These are phyloP conservation scores for Colletotrichum sansevieriae DNA, from an alignment of 2,329 filamentous ascomycete species.

Conservation along the genomic window DNA sequence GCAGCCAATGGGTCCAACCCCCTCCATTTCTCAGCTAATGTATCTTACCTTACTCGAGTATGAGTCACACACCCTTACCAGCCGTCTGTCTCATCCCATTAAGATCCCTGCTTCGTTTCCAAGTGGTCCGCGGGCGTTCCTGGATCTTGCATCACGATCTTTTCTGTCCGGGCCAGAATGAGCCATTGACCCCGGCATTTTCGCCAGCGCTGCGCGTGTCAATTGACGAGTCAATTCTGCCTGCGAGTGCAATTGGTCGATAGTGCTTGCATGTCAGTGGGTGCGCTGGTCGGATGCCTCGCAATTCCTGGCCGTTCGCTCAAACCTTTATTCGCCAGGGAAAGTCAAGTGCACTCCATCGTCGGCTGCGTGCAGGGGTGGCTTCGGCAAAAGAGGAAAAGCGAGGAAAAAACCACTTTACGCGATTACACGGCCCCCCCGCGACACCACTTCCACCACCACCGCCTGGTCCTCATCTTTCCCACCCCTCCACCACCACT, in stretches of 20 bases:
- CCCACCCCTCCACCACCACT: slow-evolving; percentile 41
- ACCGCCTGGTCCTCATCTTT: slow-evolving; percentile 42
- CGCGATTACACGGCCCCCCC: slow-evolving; percentile 49
- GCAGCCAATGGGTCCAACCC: slow-evolving; percentile 37
- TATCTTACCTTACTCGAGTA: slow-evolving; percentile 33
- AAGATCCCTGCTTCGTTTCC: slow-evolving; percentile 39
- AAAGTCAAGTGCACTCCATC: slow-evolving; percentile 36
- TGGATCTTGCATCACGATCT: slow-evolving; percentile 42
- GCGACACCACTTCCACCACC: slow-evolving; percentile 28
- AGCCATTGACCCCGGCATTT: slow-evolving; percentile 12
- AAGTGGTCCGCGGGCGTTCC: slow-evolving; percentile 40
- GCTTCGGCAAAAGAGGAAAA: slow-evolving; percentile 41
- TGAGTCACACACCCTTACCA: slow-evolving; percentile 44
- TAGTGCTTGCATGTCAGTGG: slow-evolving; percentile 39
- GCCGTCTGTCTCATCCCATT: slow-evolving; percentile 39
- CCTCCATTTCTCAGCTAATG: slow-evolving; percentile 36
- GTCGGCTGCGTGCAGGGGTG: slow-evolving; percentile 45
- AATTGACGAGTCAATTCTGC: slow-evolving; percentile 42
- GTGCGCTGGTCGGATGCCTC: slow-evolving; percentile 38
- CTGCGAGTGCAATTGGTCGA: slow-evolving; percentile 22
- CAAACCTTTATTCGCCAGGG: slow-evolving; percentile 30
- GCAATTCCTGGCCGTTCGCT: slow-evolving; percentile 29
- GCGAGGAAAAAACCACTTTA: slow-evolving; percentile 52
- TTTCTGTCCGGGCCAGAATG: slow-evolving; percentile 18
- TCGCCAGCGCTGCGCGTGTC: slow-evolving; percentile 21